Evolutionary conservation across 2,329 filamentous ascomycete genomes (phyloP).

Genomic region (Endothia cerciana): DNA sequence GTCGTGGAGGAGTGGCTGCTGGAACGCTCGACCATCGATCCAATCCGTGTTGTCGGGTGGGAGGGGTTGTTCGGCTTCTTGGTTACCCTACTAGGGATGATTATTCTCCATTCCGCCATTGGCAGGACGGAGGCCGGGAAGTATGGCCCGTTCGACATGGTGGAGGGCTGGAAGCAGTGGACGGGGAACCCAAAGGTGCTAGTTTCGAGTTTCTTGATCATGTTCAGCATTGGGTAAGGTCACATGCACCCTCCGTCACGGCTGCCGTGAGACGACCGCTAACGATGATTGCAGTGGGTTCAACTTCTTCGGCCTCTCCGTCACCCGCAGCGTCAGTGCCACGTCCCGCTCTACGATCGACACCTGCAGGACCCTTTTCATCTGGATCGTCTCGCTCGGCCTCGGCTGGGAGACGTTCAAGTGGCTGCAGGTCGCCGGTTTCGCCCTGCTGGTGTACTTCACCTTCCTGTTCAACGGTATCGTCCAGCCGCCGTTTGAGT

Average conservation of each 20-base stretch:
- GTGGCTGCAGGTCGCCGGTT: slow-evolving; percentile 90
- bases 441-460: slow-evolving; percentile 88
- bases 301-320: slow-evolving; percentile 97
- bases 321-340: slow-evolving; percentile 86
- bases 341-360: slow-evolving; percentile 96
- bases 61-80: slow-evolving; percentile 90
- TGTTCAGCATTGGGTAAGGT: slow-evolving; percentile 93
- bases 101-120: slow-evolving; percentile 76
- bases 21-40: slow-evolving; percentile 66
- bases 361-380: slow-evolving; percentile 95
- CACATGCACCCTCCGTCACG: slow-evolving; percentile 20
- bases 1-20: slow-evolving; percentile 95
- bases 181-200: slow-evolving; percentile 71
- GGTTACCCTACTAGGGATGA: slow-evolving; percentile 78
- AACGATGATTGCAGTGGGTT: slow-evolving; percentile 69
- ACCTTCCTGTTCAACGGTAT: slow-evolving; percentile 97
- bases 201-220: slow-evolving; percentile 83
- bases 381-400: slow-evolving; percentile 92
- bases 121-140: slow-evolving; percentile 74
- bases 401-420: slow-evolving; percentile 98
- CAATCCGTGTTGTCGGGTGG: slow-evolving; percentile 92
- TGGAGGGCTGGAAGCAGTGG: slow-evolving; percentile 83
- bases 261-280: slow-evolving; percentile 10
- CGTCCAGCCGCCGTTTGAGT: slow-evolving; percentile 77
- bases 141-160: slow-evolving; percentile 88